Percentiles rank a stretch among this genome's conserved stretches.
phyloP scores from a whole-genome alignment of 305 asterid genomes.

The Withania somnifera region DNA sequence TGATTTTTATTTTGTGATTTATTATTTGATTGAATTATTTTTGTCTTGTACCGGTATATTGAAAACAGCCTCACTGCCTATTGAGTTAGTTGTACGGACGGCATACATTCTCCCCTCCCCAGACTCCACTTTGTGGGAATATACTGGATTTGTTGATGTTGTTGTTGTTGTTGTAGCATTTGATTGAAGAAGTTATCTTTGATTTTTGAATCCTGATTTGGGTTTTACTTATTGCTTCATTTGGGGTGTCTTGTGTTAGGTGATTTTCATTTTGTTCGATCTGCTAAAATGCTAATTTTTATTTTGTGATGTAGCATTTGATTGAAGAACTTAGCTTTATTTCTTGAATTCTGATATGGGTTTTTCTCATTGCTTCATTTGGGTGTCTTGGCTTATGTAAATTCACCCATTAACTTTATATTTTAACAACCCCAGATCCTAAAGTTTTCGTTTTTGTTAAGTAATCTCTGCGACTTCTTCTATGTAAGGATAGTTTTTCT shows the following conservation, averaged over 20 bases:
- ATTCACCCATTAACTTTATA: neutral
- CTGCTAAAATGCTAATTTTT: neutral
- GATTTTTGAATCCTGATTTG: neutral
- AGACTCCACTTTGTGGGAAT: too few species aligned
- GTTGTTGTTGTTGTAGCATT: neutral
- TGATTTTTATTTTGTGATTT: neutral
- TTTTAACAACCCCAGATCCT: neutral
- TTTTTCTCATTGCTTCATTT: neutral
- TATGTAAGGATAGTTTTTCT: neutral
- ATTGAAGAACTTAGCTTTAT: neutral
- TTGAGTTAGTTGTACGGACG: too few species aligned
- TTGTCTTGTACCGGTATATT: too few species aligned
- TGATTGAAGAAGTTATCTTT: neutral
- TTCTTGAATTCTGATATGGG: neutral
- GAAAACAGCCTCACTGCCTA: too few species aligned
- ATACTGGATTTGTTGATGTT: neutral
- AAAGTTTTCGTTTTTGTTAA: neutral
- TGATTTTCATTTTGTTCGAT: neutral
- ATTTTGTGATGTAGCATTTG: neutral
- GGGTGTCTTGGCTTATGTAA: neutral
- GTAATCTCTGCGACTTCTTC: neutral
- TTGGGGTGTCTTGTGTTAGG: neutral
- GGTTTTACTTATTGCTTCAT: neutral
- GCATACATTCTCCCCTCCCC: too few species aligned
- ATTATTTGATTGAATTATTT: neutral